Evolutionary conservation across 192 early-diverging fungal genomes (phyloP), one percentile per base, ranked within the genome.

Genomic region (Coemansia javaensis): DNA sequence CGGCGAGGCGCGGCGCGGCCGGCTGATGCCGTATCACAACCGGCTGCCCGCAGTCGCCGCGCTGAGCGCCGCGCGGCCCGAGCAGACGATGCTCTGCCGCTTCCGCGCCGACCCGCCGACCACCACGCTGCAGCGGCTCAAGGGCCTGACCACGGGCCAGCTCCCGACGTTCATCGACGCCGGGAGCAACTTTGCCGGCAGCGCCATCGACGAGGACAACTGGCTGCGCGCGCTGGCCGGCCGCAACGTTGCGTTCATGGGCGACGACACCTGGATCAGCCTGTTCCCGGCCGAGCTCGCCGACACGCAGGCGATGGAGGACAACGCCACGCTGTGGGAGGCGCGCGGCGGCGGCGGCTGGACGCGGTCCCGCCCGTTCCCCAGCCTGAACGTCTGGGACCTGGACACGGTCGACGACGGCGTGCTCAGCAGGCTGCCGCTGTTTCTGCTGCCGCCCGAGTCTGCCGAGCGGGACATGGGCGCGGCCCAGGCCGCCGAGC

Each of bases 201-300:
- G 82, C 7, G 84, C 82, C 24, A 85, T 85, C 21, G 78, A 77
- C 45, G 84, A 89, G 42, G 89, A 91, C 54, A 90, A 85, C 63
- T 88, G 85, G 84, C 54, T 90, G 5, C 57, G 75, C 44, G 82
- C 88, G 17, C 47, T 84, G 49, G 52, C 66, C 14, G 62, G 66
- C 5, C 77, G 77, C 34, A 78, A 79, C 12, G 55, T 89, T 9
- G 77, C 82, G 17, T 91, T 92, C 44, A 85, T 91, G 74, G 94
- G 94, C 41, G 94, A 98, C 61, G 93, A 98, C 46, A 98, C 94
- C 0, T 99, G 96, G 96, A 81, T 82, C 18, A 80, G 79, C 42
- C 56, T 99, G 47, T 99, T 90, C 51, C 91, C 91, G 4, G 64
- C 73, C 0, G 50, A 80, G 21, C 80, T 90, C 25, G 56, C 50